Conservation (phyloP, 192 early-diverging fungal species). For the Dissophora ornata region DNA sequence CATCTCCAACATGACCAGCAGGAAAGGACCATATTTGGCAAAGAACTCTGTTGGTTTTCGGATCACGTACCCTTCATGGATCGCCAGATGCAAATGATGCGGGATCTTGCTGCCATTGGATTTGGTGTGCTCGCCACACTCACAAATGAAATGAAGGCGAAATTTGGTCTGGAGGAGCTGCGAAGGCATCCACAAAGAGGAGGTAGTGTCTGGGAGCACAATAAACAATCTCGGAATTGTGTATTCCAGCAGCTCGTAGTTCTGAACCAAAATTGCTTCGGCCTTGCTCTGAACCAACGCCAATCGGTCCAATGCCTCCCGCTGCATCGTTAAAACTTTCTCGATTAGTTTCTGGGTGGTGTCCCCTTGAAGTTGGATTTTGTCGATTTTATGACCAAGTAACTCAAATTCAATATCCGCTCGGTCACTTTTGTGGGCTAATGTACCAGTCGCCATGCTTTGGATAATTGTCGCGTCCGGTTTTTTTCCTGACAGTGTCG, state of each 20-base stretch:
- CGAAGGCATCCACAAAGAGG: no score
- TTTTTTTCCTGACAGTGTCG: no score
- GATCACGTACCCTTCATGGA: background rate
- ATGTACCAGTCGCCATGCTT: no score
- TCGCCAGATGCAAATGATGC: conserved; percentile 1
- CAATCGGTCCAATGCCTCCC: background rate
- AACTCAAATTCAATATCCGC: no score
- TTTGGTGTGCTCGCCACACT: conserved; percentile 1
- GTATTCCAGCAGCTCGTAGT: conserved; percentile 3
- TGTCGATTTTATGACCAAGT: no score
- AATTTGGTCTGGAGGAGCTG: background rate
- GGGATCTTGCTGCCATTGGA: background rate
- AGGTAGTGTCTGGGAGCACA: background rate
- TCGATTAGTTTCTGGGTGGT: no score
- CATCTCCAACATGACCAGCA: background rate
- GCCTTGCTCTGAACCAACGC: conserved; percentile 1
- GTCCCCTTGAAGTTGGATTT: no score
- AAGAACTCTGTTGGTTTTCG: background rate
- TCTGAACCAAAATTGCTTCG: conserved; percentile 1
- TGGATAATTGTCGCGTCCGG: no score
- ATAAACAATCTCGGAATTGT: conserved; percentile 9
- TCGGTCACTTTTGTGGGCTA: no score
- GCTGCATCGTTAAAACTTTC: no score
- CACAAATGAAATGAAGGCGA: conserved; percentile 11
- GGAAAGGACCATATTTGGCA: conserved; percentile 2